Conservation (phyloP, 352 stramenopile species). For the Phytopythium delawarense region DNA sequence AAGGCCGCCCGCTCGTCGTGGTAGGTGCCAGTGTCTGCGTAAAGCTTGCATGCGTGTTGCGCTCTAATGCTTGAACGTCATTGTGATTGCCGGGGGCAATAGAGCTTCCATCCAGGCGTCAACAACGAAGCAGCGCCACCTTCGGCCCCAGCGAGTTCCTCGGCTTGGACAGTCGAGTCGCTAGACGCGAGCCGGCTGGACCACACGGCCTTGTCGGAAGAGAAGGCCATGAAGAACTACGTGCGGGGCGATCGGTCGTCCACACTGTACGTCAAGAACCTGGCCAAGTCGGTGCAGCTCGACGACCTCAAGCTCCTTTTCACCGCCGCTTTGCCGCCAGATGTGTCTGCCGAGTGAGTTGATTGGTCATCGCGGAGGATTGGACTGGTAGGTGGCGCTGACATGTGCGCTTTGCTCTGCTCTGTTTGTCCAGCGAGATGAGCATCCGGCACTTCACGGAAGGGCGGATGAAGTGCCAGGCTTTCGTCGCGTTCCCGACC, state of each 20-base stretch:
- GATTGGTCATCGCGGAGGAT: background rate
- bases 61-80: background rate
- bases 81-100: background rate
- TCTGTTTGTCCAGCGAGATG: constrained; percentile 24
- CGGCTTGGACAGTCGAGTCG: constrained; percentile 18
- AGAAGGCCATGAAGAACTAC: constrained; percentile 78
- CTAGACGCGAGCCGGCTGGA: constrained; percentile 23
- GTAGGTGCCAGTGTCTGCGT: constrained; percentile 17
- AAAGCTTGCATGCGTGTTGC: background rate
- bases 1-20: constrained; percentile 42
- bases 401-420: background rate
- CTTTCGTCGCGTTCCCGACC: constrained; percentile 70
- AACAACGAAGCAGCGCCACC: background rate
- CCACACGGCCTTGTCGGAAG: constrained; percentile 12
- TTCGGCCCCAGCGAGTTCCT: background rate
- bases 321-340: constrained; percentile 28
- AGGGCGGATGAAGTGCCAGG: constrained; percentile 84
- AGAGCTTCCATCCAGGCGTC: constrained; percentile 17
- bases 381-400: background rate
- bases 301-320: constrained; percentile 49
- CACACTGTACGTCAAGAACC: constrained; percentile 83
- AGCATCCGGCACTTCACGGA: constrained; percentile 69
- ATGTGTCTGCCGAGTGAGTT: constrained; percentile 24
- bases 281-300: constrained; percentile 46
- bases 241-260: constrained; percentile 37